phyloP scores from a whole-genome alignment of 1,284 basidiomycete species.

The Cystobasidiaceae sp. region DNA sequence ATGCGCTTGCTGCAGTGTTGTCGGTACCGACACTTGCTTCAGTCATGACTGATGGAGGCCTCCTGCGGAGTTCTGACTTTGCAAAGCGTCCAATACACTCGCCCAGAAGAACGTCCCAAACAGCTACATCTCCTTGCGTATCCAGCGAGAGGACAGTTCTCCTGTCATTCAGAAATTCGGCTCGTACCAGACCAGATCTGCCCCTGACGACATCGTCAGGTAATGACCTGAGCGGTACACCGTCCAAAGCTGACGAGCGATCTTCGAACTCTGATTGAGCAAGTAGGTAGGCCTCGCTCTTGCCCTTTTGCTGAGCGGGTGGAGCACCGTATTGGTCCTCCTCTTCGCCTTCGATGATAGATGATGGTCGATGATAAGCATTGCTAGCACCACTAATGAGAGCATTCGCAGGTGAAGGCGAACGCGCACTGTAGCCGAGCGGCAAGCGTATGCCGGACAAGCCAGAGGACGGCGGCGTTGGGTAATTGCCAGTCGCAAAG shows the following conservation, averaged over 20 bases:
- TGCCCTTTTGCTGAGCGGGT: not conserved
- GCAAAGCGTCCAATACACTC: constrained; percentile 68
- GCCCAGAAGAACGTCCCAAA: constrained; percentile 86
- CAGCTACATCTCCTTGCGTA: constrained; percentile 71
- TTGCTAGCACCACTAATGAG: not conserved
- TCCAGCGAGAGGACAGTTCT: constrained; percentile 88
- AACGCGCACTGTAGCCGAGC: not conserved
- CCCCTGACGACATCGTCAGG: constrained; percentile 73
- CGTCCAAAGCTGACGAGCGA: constrained; percentile 76
- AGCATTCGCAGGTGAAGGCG: not conserved
- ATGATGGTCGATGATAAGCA: constrained; percentile 6
- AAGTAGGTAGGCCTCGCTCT: constrained; percentile 14
- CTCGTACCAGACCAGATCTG: constrained; percentile 75
- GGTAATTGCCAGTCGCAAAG: not conserved
- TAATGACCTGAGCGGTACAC: constrained; percentile 57
- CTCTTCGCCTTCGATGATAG: constrained; percentile 15
- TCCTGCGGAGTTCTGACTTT: constrained; percentile 57
- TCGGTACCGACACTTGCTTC: not conserved
- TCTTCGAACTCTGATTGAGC: constrained; percentile 57
- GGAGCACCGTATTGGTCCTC: constrained; percentile 6
- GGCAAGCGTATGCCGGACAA: constrained; percentile 3
- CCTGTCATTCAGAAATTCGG: constrained; percentile 70
- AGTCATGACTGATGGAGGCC: not conserved
- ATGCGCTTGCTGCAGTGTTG: not conserved
- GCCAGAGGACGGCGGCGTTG: constrained; percentile 24